Evolutionary conservation across 805 yeast genomes (phyloP).

Genomic region (Pichia nakasei): DNA sequence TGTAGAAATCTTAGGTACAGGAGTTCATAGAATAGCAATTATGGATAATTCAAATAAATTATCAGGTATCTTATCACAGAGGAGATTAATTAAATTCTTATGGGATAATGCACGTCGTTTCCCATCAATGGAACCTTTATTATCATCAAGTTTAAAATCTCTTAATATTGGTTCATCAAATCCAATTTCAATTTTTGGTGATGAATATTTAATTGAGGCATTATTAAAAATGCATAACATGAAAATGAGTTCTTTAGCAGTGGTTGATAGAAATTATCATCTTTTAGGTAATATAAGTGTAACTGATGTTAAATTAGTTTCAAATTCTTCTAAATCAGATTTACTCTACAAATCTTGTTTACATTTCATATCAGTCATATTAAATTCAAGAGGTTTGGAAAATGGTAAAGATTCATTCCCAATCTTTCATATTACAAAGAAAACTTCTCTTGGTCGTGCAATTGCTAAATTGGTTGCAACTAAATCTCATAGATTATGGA

Average conservation of each 20-base stretch:
- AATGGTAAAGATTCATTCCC: slow-evolving; percentile 97
- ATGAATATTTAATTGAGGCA: slow-evolving; percentile 80
- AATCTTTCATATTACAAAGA: slow-evolving; percentile 81
- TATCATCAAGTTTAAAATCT: slow-evolving; percentile 60
- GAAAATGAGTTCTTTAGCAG: slow-evolving; percentile 86
- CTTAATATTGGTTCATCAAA: slow-evolving; percentile 63
- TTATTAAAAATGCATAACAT: slow-evolving; percentile 74
- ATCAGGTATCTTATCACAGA: slow-evolving; percentile 82
- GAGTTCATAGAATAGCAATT: slow-evolving; percentile 90
- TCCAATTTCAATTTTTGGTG: slow-evolving; percentile 80
- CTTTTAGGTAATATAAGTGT: slow-evolving; percentile 89
- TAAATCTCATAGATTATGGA: slow-evolving; percentile 83
- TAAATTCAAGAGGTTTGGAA: slow-evolving; percentile 81
- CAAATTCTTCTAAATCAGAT: slow-evolving; percentile 80
- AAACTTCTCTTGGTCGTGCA: slow-evolving; percentile 75
- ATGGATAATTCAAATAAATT: slow-evolving; percentile 40
- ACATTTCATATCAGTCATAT: slow-evolving; percentile 78
- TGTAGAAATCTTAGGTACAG: slow-evolving; percentile 84
- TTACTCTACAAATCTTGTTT: slow-evolving; percentile 74
- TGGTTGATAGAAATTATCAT: slow-evolving; percentile 68
- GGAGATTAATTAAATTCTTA: slow-evolving; percentile 72
- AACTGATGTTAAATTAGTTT: slow-evolving; percentile 85
- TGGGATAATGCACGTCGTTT: slow-evolving; percentile 93
- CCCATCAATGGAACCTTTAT: slow-evolving; percentile 67
- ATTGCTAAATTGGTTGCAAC: slow-evolving; percentile 95